Conservation (phyloP, 108 stramenopile genomes). For the Fistulifera solaris region DNA sequence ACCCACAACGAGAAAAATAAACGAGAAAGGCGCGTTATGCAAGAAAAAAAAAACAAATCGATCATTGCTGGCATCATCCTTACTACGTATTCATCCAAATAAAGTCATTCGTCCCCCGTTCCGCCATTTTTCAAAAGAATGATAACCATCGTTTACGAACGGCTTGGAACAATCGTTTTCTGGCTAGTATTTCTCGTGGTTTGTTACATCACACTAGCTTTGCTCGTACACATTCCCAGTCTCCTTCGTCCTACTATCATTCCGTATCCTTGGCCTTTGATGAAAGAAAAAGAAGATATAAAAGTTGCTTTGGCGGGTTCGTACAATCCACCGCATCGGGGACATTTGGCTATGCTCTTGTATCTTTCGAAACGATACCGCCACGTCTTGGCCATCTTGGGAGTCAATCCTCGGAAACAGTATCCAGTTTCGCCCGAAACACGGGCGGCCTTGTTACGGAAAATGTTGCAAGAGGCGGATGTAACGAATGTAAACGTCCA, state of each 20-base stretch:
- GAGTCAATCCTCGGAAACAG: constrained; percentile 68
- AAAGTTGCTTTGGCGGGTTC: constrained; percentile 67
- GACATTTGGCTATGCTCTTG: constrained; percentile 71
- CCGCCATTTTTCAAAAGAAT: too few relatives aligned
- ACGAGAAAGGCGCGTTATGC: too few relatives aligned
- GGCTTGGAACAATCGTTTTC: too few relatives aligned
- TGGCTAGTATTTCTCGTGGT: too few relatives aligned
- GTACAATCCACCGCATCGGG: constrained; percentile 81
- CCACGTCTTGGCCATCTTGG: constrained; percentile 65
- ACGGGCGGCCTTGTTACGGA: constrained; percentile 43
- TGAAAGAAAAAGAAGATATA: not conserved
- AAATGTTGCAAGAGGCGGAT: constrained; percentile 17
- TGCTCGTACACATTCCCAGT: not conserved
- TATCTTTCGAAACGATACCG: constrained; percentile 55
- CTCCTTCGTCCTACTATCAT: constrained; percentile 1
- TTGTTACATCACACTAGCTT: too few relatives aligned
- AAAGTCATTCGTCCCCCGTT: too few relatives aligned
- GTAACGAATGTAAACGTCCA: constrained; percentile 46
- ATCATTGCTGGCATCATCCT: too few relatives aligned
- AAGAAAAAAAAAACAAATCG: too few relatives aligned
- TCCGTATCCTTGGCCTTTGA: constrained; percentile 4
- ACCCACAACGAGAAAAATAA: too few relatives aligned
- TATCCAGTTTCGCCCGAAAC: constrained; percentile 64
- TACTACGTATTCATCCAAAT: too few relatives aligned
- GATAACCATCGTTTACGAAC: too few relatives aligned